A percentile compares a stretch with the other conserved stretches of the same genome.
These are phyloP conservation scores for Clitoria ternatea DNA, from an alignment of 306 rosid genomes.

Conservation along the genomic window DNA sequence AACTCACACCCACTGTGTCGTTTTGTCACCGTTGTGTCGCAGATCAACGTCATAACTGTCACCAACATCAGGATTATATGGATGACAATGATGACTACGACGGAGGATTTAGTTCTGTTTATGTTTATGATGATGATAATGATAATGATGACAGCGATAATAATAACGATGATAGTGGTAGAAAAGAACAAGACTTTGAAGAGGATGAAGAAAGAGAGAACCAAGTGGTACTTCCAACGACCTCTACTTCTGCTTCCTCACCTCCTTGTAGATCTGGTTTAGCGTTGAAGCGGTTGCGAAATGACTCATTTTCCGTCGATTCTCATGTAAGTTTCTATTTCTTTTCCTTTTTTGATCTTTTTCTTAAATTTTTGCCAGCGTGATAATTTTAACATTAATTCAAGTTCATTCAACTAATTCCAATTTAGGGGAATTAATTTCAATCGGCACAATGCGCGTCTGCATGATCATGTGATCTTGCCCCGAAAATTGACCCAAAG, in stretches of 20 bases:
- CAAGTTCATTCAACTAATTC: too few relatives aligned
- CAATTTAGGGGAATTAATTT: too few relatives aligned
- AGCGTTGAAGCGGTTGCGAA: neutral
- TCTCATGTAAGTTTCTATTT: neutral
- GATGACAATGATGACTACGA: neutral
- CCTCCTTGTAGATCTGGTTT: neutral
- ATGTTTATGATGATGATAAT: neutral
- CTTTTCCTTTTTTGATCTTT: neutral
- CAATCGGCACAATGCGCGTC: too few relatives aligned
- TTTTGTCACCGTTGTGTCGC: constrained; percentile 35
- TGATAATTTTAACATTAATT: too few relatives aligned
- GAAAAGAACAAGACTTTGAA: too few relatives aligned
- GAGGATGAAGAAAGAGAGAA: constrained; percentile 40
- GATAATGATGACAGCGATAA: too few relatives aligned
- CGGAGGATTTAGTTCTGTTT: too few relatives aligned
- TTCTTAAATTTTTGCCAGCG: too few relatives aligned
- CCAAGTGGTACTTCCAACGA: constrained; percentile 72
- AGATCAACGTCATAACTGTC: too few relatives aligned
- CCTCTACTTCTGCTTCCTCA: constrained; percentile 19
- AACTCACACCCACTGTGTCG: constrained; percentile 48
- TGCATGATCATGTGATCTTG: too few relatives aligned
- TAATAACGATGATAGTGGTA: too few relatives aligned
- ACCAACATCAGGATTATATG: neutral
- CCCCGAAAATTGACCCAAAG: too few relatives aligned
- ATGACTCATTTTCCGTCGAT: neutral